phyloP scores from a whole-genome alignment of 176 grass and related monocot species.

The Canna indica region DNA sequence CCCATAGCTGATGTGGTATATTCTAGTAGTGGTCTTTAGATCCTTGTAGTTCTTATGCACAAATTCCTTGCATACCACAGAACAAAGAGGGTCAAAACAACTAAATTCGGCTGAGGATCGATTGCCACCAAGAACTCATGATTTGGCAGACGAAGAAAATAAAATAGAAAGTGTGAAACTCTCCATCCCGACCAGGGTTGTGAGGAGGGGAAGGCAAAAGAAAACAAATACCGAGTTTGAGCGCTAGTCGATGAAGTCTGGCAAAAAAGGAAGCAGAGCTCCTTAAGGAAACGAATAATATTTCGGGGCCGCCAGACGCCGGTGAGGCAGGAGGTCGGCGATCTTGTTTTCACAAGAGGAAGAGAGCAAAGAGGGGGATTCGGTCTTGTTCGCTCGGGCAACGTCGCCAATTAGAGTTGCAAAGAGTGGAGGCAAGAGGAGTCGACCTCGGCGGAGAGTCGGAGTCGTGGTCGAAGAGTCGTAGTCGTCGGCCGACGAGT shows the following conservation, averaged over 20 bases:
- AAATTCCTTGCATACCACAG: constrained; percentile 59
- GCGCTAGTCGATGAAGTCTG: constrained; percentile 70
- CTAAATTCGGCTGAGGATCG: not conserved
- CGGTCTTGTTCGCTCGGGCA: too few species aligned
- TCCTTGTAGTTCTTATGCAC: constrained; percentile 78
- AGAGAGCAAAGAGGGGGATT: too few species aligned
- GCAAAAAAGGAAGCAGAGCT: constrained; percentile 83
- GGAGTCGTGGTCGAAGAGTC: too few species aligned
- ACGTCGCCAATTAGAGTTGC: too few species aligned
- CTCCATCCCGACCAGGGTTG: not conserved
- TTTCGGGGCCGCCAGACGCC: too few species aligned
- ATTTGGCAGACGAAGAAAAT: not conserved
- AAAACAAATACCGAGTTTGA: constrained; percentile 35
- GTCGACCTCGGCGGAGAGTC: too few species aligned
- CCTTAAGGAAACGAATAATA: too few species aligned
- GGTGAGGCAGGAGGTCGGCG: too few species aligned
- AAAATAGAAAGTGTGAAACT: not conserved
- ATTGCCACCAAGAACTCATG: not conserved
- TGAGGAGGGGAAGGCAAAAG: not conserved
- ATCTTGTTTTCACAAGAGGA: too few species aligned
- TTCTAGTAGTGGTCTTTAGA: constrained; percentile 74
- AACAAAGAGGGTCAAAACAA: not conserved
- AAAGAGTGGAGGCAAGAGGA: too few species aligned
- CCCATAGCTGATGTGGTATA: constrained; percentile 86
- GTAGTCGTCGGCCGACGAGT: too few species aligned